A percentile compares a stretch with the other conserved stretches of the same genome.
These are phyloP conservation scores for Lonicera japonica DNA, from an alignment of 129 eudicot species.

Conservation along the genomic window DNA sequence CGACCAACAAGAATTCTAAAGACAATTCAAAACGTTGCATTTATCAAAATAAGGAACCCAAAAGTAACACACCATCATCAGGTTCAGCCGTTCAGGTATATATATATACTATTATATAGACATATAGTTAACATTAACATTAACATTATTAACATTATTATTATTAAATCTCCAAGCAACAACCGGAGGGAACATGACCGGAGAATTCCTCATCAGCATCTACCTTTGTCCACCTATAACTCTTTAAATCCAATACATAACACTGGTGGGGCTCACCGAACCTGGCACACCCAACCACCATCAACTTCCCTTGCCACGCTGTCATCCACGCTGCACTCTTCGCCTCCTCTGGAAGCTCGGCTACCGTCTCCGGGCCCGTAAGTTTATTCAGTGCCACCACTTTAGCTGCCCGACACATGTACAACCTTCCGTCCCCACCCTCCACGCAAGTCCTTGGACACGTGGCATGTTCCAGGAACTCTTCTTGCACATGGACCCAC, in stretches of 20 bases:
- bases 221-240: constrained; percentile 39
- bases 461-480: constrained; percentile 33
- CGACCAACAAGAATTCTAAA: too few species aligned
- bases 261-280: constrained; percentile 35
- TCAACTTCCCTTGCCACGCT: constrained; percentile 41
- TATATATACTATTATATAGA: neutral
- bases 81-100: too few species aligned
- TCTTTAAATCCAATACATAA: constrained; percentile 44
- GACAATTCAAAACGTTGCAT: too few species aligned
- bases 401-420: constrained; percentile 29
- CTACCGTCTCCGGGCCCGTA: constrained; percentile 36
- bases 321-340: constrained; percentile 31
- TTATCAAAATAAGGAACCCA: too few species aligned
- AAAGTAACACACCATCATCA: too few species aligned
- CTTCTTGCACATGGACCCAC: constrained; percentile 41
- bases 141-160: too few species aligned
- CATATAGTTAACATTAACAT: too few species aligned
- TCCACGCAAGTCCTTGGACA: constrained; percentile 56
- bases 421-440: constrained; percentile 38
- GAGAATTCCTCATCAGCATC: constrained; percentile 36
- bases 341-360: constrained; percentile 36
- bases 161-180: constrained; percentile 45
- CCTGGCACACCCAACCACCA: constrained; percentile 57
- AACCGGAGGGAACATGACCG: constrained; percentile 81
- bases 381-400: constrained; percentile 27